These are phyloP conservation scores for Salix brachista DNA, from an alignment of 345 rosid species.

Conservation along the genomic window DNA sequence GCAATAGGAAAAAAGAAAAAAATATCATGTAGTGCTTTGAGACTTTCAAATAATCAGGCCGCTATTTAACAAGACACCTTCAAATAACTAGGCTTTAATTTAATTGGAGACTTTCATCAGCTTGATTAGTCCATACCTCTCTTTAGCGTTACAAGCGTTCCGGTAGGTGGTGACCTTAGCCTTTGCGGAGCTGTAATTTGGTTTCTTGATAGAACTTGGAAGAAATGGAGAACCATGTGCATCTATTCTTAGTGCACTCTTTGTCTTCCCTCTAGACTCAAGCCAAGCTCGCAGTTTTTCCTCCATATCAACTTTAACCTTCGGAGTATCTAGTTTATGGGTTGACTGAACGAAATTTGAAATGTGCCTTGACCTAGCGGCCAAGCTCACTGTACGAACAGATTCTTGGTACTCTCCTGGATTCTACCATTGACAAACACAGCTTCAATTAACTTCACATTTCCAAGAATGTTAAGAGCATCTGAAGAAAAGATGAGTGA, in stretches of 20 bases:
- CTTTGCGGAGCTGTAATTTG: constrained; percentile 35
- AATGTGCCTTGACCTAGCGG: constrained; percentile 85
- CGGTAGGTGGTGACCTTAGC: constrained; percentile 33
- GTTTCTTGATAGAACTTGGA: constrained; percentile 43
- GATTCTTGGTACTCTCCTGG: constrained; percentile 97
- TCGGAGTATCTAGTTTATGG: constrained; percentile 58
- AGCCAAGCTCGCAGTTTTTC: constrained; percentile 80
- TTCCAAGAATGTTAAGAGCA: background rate
- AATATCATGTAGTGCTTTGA: background rate
- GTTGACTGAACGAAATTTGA: constrained; percentile 48
- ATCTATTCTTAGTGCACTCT: constrained; percentile 44
- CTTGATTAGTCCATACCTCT: constrained; percentile 32
- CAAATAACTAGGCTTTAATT: no score
- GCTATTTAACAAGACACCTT: no score
- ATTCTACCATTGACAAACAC: constrained; percentile 40
- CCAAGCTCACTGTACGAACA: constrained; percentile 78
- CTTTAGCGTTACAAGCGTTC: constrained; percentile 21
- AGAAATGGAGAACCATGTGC: constrained; percentile 44
- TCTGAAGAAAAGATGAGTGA: background rate
- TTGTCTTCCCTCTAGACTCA: constrained; percentile 84
- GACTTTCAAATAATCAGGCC: background rate
- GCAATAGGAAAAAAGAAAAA: background rate
- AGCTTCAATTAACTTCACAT: background rate
- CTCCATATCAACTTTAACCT: constrained; percentile 68
- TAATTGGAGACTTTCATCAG: no score